Conservation (phyloP, 352 stramenopile genomes). For the Phytopythium litorale region DNA sequence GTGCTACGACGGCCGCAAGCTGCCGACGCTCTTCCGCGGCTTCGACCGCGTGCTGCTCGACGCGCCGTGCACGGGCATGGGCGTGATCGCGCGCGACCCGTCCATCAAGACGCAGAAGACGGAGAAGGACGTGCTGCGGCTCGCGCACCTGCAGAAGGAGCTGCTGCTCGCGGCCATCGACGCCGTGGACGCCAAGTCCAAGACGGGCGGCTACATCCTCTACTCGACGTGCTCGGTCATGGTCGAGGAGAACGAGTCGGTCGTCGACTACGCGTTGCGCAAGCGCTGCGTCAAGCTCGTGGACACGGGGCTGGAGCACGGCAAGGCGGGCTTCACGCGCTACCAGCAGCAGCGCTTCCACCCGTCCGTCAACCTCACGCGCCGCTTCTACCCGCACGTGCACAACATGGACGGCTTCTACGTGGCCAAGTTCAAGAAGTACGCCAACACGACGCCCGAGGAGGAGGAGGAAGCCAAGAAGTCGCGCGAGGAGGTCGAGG, state of each 20-base stretch:
- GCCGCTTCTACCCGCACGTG: conserved; percentile 99
- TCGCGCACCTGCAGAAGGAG: conserved; percentile 98
- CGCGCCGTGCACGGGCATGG: conserved; percentile 97
- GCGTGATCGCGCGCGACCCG: conserved; percentile 97
- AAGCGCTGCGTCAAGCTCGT: conserved; percentile 99
- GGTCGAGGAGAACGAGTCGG: conserved; percentile 94
- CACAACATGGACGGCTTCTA: conserved; percentile 99
- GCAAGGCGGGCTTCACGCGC: conserved; percentile 89
- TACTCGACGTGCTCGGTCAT: conserved; percentile 98
- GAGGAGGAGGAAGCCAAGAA: conserved; percentile 76
- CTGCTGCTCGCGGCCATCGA: conserved; percentile 98
- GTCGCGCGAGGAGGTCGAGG: conserved; percentile 43
- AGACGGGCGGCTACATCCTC: conserved; percentile 96
- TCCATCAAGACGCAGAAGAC: conserved; percentile 99
- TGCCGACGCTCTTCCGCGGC: conserved; percentile 91
- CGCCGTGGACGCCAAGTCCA: conserved; percentile 94
- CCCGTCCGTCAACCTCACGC: conserved; percentile 92
- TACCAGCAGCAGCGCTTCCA: conserved; percentile 99
- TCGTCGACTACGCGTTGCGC: conserved; percentile 98
- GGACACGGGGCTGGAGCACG: conserved; percentile 96
- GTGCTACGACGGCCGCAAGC: conserved; percentile 96
- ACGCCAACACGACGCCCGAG: conserved; percentile 90
- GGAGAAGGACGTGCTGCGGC: conserved; percentile 85
- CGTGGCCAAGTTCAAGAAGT: conserved; percentile 99
- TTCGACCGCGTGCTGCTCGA: conserved; percentile 99